Evolutionary conservation across 441 rosid species (phyloP).

Genomic region (Metrosideros polymorpha): DNA sequence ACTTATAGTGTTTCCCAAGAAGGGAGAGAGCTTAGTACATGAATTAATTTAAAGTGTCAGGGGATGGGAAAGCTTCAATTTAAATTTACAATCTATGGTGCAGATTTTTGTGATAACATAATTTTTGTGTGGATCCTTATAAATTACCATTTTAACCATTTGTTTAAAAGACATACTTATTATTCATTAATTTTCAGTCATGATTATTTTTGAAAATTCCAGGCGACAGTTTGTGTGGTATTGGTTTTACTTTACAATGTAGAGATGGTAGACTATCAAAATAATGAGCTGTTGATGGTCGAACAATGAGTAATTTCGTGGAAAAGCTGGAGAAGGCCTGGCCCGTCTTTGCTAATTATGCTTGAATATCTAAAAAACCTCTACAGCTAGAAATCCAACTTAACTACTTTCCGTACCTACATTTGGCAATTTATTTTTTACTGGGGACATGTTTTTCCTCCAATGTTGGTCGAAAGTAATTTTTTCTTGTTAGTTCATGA

Average conservation of each 20-base stretch:
- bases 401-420: not conserved
- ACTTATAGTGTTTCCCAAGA: too few relatives aligned
- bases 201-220: not conserved
- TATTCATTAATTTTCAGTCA: not conserved
- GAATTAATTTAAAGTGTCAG: not conserved
- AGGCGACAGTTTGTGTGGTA: not conserved
- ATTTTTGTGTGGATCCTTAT: not conserved
- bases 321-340: not conserved
- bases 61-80: not conserved
- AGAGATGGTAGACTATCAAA: not conserved
- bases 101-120: not conserved
- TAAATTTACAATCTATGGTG: not conserved
- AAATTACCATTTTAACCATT: not conserved
- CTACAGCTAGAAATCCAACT: too few relatives aligned
- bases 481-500: too few relatives aligned
- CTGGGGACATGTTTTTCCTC: not conserved
- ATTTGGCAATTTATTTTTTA: too few relatives aligned
- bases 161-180: not conserved
- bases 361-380: accelerated
- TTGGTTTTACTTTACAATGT: not conserved
- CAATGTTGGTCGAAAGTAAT: too few relatives aligned
- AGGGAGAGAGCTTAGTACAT: not conserved
- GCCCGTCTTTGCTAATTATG: not conserved
- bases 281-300: too few relatives aligned
- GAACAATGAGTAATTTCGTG: not conserved